Evolutionary conservation across 371 early-diverging fungal species (phyloP), one percentile per base, ranked within the genome.

Genomic region (Apophysomyces sp.): DNA sequence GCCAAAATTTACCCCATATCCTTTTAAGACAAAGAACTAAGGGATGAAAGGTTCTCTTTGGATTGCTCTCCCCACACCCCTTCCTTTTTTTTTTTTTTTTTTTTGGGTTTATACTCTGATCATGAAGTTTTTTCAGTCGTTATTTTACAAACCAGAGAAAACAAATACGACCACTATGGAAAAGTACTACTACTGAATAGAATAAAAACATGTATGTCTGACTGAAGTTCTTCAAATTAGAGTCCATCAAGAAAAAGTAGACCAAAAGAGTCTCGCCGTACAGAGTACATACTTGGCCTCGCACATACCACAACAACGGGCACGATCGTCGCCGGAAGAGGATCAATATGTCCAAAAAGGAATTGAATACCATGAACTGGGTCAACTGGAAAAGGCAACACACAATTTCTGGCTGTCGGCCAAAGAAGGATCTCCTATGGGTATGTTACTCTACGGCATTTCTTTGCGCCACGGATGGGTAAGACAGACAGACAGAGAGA

Each of bases 391-490:
- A 53, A 78, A 89, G 21, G 88, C 92, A 2, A 85, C 92, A 0
- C 84, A 84, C 36, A 85, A 88, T 66, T 92, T 92, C 60, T 81
- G 86, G 53, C 72, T 82, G 24, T 86, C 89, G 6, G 92, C 94
- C 15, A 80, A 88, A 55, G 67, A 74, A 54, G 81, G 81, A n/a
- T 81, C 82, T 53, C 88, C 89, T 3, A 69, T 90, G 9, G 94
- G 91, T 11, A 83, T 93, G 86, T 86, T 93, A 68, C 79, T 93
- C 24, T 92, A 88, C 72, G 94, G 90, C 44, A 81, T 93, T 49
- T 87, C 89, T 11, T 71, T 92, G 39, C 82, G 94, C 8, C 94
- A 93, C 68, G 93, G 94, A n/a, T 92, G 92, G 89, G 88, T 76
- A 69, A 36, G 24, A 27, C 4, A 39, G 9, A 31, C 5, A n/a